Conservation (phyloP, 2,329 filamentous ascomycete genomes). For the Monosporascus cannonballus region DNA sequence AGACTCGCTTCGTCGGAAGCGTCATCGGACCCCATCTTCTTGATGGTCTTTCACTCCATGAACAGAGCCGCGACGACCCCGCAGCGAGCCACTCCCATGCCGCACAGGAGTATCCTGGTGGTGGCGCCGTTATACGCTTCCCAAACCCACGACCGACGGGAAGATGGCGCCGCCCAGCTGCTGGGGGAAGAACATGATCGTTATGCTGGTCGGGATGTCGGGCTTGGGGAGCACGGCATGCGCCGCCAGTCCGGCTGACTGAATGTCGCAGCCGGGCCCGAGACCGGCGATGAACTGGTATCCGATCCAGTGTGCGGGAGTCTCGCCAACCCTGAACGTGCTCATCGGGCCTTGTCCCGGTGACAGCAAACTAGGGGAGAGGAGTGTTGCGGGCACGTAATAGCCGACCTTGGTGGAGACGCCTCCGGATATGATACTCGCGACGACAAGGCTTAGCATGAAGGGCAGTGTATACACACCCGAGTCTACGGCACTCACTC, state of each 20-base stretch:
- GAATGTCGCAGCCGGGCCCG: constrained; percentile 54
- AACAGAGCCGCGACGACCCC: constrained; percentile 44
- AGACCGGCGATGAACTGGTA: constrained; percentile 55
- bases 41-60: constrained; percentile 56
- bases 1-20: constrained; percentile 1
- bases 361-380: constrained; percentile 42
- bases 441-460: constrained; percentile 48
- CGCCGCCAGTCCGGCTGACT: constrained; percentile 48
- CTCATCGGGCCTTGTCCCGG: constrained; percentile 52
- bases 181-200: constrained; percentile 40
- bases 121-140: constrained; percentile 51
- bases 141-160: constrained; percentile 42
- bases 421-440: constrained; percentile 41
- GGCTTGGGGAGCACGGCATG: constrained; percentile 35
- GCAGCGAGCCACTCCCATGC: constrained; percentile 42
- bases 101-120: constrained; percentile 48
- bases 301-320: constrained; percentile 49
- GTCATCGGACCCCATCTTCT: constrained; percentile 29
- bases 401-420: constrained; percentile 50
- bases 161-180: constrained; percentile 41
- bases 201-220: constrained; percentile 39
- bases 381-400: constrained; percentile 52
- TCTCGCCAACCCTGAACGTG: constrained; percentile 43
- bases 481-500: constrained; percentile 44
- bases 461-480: constrained; percentile 53